Conservation (phyloP, 2,329 filamentous ascomycete genomes). For the Nigrospora sphaerica region DNA sequence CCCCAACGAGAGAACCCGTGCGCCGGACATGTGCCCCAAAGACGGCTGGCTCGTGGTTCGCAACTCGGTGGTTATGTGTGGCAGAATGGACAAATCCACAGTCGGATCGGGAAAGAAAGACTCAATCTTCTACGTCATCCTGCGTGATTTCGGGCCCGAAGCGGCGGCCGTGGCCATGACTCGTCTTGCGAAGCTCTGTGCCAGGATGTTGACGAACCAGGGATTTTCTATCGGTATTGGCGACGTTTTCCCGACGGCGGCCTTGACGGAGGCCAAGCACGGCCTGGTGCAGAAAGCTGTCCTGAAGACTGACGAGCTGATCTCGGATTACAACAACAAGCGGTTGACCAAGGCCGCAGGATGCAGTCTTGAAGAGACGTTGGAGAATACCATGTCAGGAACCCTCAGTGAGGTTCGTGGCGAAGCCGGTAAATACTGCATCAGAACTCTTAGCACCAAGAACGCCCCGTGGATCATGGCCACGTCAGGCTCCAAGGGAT, state of each 20-base stretch:
- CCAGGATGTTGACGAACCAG: constrained; percentile 78
- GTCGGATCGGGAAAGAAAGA: constrained; percentile 98
- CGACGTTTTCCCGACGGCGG: constrained; percentile 79
- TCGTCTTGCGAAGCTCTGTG: constrained; percentile 81
- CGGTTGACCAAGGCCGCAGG: constrained; percentile 81
- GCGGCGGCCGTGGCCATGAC: constrained; percentile 91
- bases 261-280: constrained; percentile 66
- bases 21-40: constrained; percentile 70
- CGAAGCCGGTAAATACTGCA: constrained; percentile 84
- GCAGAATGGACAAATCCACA: constrained; percentile 94
- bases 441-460: constrained; percentile 79
- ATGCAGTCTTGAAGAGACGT: constrained; percentile 83
- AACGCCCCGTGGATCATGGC: constrained; percentile 97
- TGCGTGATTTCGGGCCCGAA: constrained; percentile 89
- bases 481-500: constrained; percentile 93
- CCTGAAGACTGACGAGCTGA: constrained; percentile 72
- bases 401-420: constrained; percentile 89
- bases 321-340: constrained; percentile 70
- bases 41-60: constrained; percentile 89
- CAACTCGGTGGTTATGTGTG: constrained; percentile 97
- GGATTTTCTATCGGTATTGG: constrained; percentile 96
- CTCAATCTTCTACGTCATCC: constrained; percentile 93
- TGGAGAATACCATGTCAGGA: constrained; percentile 86
- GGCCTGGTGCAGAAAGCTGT: constrained; percentile 73
- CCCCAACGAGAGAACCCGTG: constrained; percentile 32